These are phyloP conservation scores for Phycomyces blakesleeanus DNA, from an alignment of 192 early-diverging fungal genomes.

Conservation along the genomic window DNA sequence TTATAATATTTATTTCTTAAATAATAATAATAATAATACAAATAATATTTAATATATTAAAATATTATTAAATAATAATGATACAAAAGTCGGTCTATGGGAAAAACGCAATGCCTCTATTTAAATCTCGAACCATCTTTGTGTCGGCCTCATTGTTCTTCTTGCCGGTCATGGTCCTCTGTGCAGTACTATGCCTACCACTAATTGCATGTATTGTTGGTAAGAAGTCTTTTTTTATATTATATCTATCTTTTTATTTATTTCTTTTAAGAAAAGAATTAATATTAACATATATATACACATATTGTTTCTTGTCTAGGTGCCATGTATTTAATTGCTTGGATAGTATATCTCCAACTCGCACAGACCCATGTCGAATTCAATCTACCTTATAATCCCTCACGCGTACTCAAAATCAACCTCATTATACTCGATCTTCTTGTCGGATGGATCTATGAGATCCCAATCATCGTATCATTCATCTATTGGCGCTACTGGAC, in stretches of 20 bases:
- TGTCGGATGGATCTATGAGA: conserved; percentile 14
- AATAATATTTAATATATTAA: too few species aligned
- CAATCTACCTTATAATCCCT: conserved; percentile 37
- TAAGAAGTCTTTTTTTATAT: conserved; percentile 18
- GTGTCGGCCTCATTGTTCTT: conserved; percentile 35
- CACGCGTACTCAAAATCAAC: conserved; percentile 39
- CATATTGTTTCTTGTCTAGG: conserved; percentile 7
- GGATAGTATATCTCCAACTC: conserved; percentile 18
- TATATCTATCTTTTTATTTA: too few species aligned
- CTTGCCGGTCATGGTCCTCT: conserved; percentile 29
- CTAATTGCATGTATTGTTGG: conserved; percentile 29
- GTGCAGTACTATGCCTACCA: conserved; percentile 27
- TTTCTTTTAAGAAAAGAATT: too few species aligned
- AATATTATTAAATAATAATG: too few species aligned
- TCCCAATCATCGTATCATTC: conserved; percentile 33
- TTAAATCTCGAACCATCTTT: conserved; percentile 31
- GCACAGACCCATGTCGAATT: conserved; percentile 36
- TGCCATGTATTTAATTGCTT: conserved; percentile 31
- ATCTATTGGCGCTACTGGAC: conserved; percentile 34
- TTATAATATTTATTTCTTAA: too few species aligned
- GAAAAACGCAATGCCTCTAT: conserved; percentile 8
- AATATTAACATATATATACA: too few species aligned
- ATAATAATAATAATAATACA: too few species aligned
- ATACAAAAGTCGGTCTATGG: too few species aligned
- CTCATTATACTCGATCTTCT: conserved; percentile 15